A percentile compares a stretch with the other conserved stretches of the same genome.
Conservation (phyloP, 768 basidiomycete genomes). For the Russula abietina region DNA sequence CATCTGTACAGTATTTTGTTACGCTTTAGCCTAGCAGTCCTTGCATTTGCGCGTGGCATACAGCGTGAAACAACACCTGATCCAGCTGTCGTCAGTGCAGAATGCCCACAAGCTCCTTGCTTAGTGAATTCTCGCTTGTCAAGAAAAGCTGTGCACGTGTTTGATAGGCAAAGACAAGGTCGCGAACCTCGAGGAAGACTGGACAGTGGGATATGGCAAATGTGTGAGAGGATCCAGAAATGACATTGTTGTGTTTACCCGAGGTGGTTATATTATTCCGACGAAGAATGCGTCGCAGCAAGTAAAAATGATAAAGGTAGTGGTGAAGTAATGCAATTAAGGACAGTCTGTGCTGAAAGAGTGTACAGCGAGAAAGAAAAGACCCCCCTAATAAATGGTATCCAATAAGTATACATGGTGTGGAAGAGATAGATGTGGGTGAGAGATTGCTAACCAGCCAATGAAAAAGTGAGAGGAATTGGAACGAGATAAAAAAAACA, state of each 20-base stretch:
- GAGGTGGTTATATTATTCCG: not conserved
- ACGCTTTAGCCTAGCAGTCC: not conserved
- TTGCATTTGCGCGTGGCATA: not conserved
- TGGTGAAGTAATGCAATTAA: constrained; percentile 12
- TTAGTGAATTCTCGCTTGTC: not conserved
- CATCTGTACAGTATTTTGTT: not conserved
- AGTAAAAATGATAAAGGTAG: constrained; percentile 9
- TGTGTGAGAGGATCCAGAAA: no score
- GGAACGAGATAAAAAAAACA: constrained; percentile 1
- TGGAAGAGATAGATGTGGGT: constrained; percentile 5
- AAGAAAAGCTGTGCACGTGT: no score
- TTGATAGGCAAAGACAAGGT: no score
- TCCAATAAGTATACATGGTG: constrained; percentile 22
- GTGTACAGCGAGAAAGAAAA: constrained; percentile 10
- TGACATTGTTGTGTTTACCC: not conserved
- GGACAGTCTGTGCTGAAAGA: constrained; percentile 11
- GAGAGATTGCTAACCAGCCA: not conserved
- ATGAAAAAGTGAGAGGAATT: constrained; percentile 1
- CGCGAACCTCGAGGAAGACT: no score
- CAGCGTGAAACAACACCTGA: not conserved
- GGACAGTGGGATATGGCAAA: no score
- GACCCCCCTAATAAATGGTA: constrained; percentile 6
- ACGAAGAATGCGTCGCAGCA: constrained; percentile 12
- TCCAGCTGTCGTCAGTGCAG: not conserved
- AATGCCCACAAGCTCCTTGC: not conserved